Evolutionary conservation across 306 rosid genomes (phyloP), one percentile per base, ranked within the genome.

Genomic region (Ammopiptanthus mongolicus): DNA sequence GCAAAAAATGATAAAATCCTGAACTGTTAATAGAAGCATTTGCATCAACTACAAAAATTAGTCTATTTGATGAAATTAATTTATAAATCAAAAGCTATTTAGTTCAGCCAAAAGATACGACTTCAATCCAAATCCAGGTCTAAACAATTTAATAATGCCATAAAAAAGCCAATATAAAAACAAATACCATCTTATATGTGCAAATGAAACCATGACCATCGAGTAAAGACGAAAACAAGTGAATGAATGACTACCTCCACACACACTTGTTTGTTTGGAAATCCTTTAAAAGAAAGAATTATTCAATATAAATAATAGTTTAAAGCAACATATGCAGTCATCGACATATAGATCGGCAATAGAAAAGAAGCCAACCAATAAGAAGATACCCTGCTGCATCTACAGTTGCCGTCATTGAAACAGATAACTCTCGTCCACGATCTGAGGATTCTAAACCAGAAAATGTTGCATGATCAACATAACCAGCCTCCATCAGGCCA

Each of bases 401-500:
- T 63, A 88, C 5, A 51, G 90, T 94, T 73, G 97, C 98, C 56
- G 92, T 88, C 98, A 94, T 91, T 72, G 97, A 94, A 84, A 94
- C 79, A 58, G 98, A 94, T 62, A 88, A 83, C 65, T 79, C 42
- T 46, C 81, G 78, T 69, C 29, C 90, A 61, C 81, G 71, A 61
- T 89, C 81, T 5, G 82, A 64, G 10, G 70, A 59, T 74, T 81
- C 87, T 6, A 69, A 65, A 78, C 80, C 77, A 55, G 79, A 84
- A 37, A 68, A 29, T 57, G 75, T 42, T 62, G 85, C 86, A 71
- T 94, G 94, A 74, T 83, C 81, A 71, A 90, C 84, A 82, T 94
- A 94, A 42, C 94, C 91, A 13, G 67, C 90, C 83, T 94, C 98
- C 98, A 94, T 94, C 76, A 89, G 75, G 71, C 94, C 98, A 85